Conservation (phyloP, 805 yeast genomes). For the Torulaspora delbrueckii region DNA sequence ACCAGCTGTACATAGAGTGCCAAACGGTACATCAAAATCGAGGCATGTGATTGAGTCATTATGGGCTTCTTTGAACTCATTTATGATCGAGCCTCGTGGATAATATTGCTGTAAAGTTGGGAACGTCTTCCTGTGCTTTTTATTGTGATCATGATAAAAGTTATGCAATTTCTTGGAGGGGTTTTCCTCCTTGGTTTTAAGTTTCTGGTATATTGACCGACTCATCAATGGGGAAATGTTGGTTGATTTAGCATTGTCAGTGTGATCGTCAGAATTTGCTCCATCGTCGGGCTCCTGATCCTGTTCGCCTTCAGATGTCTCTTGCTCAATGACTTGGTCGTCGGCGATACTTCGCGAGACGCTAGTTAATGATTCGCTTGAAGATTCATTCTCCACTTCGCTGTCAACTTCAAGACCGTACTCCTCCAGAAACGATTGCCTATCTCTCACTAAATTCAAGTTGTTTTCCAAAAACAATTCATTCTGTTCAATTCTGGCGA, state of each 20-base stretch:
- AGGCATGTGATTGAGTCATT: conserved; percentile 49
- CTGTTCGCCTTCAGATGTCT: conserved; percentile 1
- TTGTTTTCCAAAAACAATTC: conserved; percentile 52
- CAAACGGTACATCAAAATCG: conserved; percentile 72
- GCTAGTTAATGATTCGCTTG: conserved; percentile 6
- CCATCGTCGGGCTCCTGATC: neutral
- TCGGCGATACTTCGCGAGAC: conserved; percentile 9
- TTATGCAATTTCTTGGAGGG: conserved; percentile 16
- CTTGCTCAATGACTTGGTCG: conserved; percentile 9
- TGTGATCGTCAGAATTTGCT: neutral
- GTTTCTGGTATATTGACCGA: conserved; percentile 42
- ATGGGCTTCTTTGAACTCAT: conserved; percentile 46
- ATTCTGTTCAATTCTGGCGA: conserved; percentile 56
- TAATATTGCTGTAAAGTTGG: conserved; percentile 65
- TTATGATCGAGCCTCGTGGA: conserved; percentile 52
- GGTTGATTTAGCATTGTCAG: conserved; percentile 9
- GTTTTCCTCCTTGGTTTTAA: conserved; percentile 30
- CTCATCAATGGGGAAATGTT: conserved; percentile 33
- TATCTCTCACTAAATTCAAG: conserved; percentile 40
- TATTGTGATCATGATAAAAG: conserved; percentile 29
- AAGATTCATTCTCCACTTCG: conserved; percentile 10
- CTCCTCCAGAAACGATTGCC: conserved; percentile 43
- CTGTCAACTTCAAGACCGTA: conserved; percentile 35
- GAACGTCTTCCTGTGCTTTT: conserved; percentile 44
- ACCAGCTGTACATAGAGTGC: conserved; percentile 65